phyloP scores from a whole-genome alignment of 768 basidiomycete species.

The Leccinum broughii region DNA sequence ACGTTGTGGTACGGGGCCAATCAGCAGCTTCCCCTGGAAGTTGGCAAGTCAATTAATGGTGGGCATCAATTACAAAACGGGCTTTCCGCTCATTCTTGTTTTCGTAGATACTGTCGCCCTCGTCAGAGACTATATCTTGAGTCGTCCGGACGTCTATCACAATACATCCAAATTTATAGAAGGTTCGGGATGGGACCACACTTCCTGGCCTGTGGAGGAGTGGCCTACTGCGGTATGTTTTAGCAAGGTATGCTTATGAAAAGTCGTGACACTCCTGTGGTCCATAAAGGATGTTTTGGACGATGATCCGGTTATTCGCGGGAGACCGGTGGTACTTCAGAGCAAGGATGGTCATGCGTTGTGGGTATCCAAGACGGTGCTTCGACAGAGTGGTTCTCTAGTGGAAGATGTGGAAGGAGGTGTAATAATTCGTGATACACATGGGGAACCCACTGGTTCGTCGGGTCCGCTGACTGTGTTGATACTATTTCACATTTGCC shows the following conservation, averaged over 20 bases:
- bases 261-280: neutral
- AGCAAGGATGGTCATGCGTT: slow-evolving; percentile 89
- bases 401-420: slow-evolving; percentile 79
- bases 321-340: slow-evolving; percentile 72
- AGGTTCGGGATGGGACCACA: slow-evolving; percentile 94
- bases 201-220: slow-evolving; percentile 55
- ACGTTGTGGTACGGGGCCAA: slow-evolving; percentile 77
- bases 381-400: slow-evolving; percentile 59
- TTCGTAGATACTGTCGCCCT: slow-evolving; percentile 59
- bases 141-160: slow-evolving; percentile 53
- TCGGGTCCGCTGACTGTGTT: slow-evolving; percentile 1
- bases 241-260: neutral
- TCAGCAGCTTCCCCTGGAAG: slow-evolving; percentile 62
- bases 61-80: neutral
- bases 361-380: slow-evolving; percentile 73
- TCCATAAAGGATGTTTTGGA: slow-evolving; percentile 67
- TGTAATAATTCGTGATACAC: slow-evolving; percentile 61
- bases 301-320: slow-evolving; percentile 61
- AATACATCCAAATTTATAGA: slow-evolving; percentile 65
- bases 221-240: slow-evolving; percentile 70
- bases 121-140: slow-evolving; percentile 59
- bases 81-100: neutral
- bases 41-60: slow-evolving; percentile 61
- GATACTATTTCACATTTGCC: slow-evolving; percentile 8
- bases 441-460: slow-evolving; percentile 71